Evolutionary conservation across 2,329 filamentous ascomycete species (phyloP).

Genomic region (Elsinoe perseae): DNA sequence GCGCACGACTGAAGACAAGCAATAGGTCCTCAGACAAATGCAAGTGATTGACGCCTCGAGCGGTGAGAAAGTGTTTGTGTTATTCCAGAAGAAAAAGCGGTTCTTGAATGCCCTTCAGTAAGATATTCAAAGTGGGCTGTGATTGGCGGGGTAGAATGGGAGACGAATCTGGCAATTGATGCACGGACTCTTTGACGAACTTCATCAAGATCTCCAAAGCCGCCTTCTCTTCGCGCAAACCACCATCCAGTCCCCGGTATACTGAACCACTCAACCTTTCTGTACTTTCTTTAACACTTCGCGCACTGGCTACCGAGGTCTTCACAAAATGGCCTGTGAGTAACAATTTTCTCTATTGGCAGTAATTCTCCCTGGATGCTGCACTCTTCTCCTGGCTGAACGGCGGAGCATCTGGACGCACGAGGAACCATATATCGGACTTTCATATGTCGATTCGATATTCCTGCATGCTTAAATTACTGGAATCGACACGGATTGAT

Average conservation of each 20-base stretch:
- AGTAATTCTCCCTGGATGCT: background rate
- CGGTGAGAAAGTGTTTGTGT: constrained; percentile 6
- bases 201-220: constrained; percentile 8
- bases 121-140: constrained; percentile 1
- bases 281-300: background rate
- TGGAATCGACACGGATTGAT: background rate
- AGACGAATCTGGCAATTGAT: constrained; percentile 1
- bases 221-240: constrained; percentile 13
- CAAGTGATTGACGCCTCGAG: background rate
- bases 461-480: background rate
- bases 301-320: constrained; percentile 14
- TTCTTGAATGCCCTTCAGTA: background rate
- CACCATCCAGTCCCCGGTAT: background rate
- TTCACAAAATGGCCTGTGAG: constrained; percentile 53
- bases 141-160: constrained; percentile 4
- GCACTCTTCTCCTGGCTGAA: background rate
- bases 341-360: constrained; percentile 31
- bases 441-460: background rate
- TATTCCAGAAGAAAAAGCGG: background rate
- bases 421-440: background rate
- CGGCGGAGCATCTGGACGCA: background rate
- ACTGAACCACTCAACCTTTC: background rate
- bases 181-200: background rate
- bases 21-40: background rate
- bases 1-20: constrained; percentile 4